Evolutionary conservation across 1,284 basidiomycete genomes (phyloP).

Genomic region (Gymnopus androsaceus): DNA sequence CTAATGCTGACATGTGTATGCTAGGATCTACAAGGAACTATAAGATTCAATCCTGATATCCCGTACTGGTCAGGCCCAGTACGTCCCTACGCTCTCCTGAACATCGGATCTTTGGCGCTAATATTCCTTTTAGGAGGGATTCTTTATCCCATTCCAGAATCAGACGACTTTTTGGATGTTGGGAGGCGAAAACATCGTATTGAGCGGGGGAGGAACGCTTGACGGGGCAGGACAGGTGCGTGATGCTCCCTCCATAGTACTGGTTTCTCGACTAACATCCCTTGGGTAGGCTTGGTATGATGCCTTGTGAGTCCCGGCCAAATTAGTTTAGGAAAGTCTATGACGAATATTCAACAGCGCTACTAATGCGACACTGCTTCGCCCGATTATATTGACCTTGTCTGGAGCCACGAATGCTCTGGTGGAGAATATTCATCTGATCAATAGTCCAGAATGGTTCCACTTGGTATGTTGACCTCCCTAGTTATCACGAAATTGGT

Average conservation of each 20-base stretch:
- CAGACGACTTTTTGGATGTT: constrained; percentile 66
- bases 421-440: constrained; percentile 52
- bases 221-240: constrained; percentile 59
- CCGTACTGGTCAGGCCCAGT: constrained; percentile 53
- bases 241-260: no score
- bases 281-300: constrained; percentile 52
- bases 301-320: constrained; percentile 42
- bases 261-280: constrained; percentile 11
- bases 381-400: constrained; percentile 62
- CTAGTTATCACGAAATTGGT: background rate
- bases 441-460: constrained; percentile 52
- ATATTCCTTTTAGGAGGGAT: constrained; percentile 46
- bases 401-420: constrained; percentile 58
- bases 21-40: constrained; percentile 51
- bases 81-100: background rate
- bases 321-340: background rate
- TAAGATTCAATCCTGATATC: constrained; percentile 53
- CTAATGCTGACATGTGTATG: constrained; percentile 2
- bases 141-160: constrained; percentile 57
- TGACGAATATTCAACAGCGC: constrained; percentile 27
- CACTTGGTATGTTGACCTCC: constrained; percentile 43
- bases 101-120: background rate
- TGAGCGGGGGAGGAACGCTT: constrained; percentile 61
- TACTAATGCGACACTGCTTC: constrained; percentile 50
- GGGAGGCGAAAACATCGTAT: constrained; percentile 55